These are phyloP conservation scores for Plasmodium ovale DNA, from an alignment of 169 alveolate genomes.

Conservation along the genomic window DNA sequence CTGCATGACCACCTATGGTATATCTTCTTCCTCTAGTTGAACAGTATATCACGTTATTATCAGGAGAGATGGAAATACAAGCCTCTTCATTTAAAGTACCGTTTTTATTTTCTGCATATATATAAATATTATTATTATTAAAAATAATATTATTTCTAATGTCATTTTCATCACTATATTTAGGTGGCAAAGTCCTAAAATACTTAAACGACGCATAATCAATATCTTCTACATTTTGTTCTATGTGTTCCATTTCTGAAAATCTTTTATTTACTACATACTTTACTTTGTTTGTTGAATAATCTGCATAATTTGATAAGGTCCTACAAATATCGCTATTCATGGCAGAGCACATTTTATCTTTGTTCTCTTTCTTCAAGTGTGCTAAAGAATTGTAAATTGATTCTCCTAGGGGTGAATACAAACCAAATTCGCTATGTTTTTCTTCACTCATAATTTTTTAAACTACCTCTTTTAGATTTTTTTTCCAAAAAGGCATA, in stretches of 20 bases:
- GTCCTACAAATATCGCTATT: slow-evolving; percentile 73
- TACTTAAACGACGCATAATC: slow-evolving; percentile 52
- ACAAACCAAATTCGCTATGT: slow-evolving; percentile 10
- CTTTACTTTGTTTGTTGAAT: slow-evolving; percentile 50
- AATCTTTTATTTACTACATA: slow-evolving; percentile 70
- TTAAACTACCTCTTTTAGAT: background rate
- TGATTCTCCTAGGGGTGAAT: slow-evolving; percentile 10
- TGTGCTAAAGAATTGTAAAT: slow-evolving; percentile 41
- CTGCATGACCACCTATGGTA: slow-evolving; percentile 74
- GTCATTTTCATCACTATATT: slow-evolving; percentile 74
- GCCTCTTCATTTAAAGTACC: slow-evolving; percentile 77
- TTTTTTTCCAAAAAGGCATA: slow-evolving; percentile 19
- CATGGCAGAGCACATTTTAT: slow-evolving; percentile 28
- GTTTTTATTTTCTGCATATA: slow-evolving; percentile 74
- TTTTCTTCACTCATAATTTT: slow-evolving; percentile 58
- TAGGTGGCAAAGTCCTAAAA: slow-evolving; percentile 73
- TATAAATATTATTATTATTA: slow-evolving; percentile 68
- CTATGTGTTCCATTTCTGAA: slow-evolving; percentile 65
- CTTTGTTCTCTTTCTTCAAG: slow-evolving; percentile 49
- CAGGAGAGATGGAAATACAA: slow-evolving; percentile 70
- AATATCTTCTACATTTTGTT: slow-evolving; percentile 69
- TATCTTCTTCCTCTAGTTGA: slow-evolving; percentile 72
- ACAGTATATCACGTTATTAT: slow-evolving; percentile 65
- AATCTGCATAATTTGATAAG: slow-evolving; percentile 68
- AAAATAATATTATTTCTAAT: slow-evolving; percentile 71